These are phyloP conservation scores for Xanthoconium purpureum DNA, from an alignment of 768 basidiomycete species.

Conservation along the genomic window DNA sequence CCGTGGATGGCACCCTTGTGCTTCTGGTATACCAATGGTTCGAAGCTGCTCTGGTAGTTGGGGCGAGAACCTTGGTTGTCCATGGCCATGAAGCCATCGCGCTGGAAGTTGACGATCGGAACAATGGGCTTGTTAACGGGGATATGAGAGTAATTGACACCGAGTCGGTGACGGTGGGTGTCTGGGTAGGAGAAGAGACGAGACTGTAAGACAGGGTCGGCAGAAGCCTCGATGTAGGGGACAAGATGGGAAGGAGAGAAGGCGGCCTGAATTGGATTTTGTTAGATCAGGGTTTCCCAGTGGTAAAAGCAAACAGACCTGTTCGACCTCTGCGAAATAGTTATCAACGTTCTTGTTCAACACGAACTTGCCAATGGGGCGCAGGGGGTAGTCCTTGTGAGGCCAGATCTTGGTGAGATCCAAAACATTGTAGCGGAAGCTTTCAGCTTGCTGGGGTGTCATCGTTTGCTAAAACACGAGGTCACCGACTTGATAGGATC, in stretches of 20 bases:
- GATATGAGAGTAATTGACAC: conserved; percentile 77
- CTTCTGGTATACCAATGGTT: conserved; percentile 62
- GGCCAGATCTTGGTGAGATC: conserved; percentile 93
- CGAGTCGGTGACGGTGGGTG: conserved; percentile 83
- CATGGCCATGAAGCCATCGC: conserved; percentile 69
- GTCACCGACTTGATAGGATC: conserved; percentile 2
- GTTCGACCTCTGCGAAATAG: conserved; percentile 95
- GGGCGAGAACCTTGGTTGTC: conserved; percentile 81
- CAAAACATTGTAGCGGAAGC: conserved; percentile 85
- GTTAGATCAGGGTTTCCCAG: conserved; percentile 9
- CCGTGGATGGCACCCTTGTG: conserved; percentile 46
- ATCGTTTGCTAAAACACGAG: conserved; percentile 70
- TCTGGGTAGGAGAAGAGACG: conserved; percentile 95
- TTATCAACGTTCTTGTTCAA: conserved; percentile 76
- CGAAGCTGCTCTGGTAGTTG: conserved; percentile 81
- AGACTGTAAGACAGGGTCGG: conserved; percentile 91
- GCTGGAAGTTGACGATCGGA: conserved; percentile 88
- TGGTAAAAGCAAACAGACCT: conserved; percentile 50
- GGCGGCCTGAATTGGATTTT: conserved; percentile 45
- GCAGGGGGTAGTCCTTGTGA: conserved; percentile 83
- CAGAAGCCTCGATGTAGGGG: conserved; percentile 85
- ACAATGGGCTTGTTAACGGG: conserved; percentile 80
- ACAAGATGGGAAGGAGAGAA: conserved; percentile 87
- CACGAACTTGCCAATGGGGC: conserved; percentile 82
- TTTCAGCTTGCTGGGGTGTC: conserved; percentile 88